Percentiles rank a stretch among this genome's conserved stretches.
These are phyloP conservation scores for Mortierella sp. DNA, from an alignment of 371 early-diverging fungal genomes.

Conservation along the genomic window DNA sequence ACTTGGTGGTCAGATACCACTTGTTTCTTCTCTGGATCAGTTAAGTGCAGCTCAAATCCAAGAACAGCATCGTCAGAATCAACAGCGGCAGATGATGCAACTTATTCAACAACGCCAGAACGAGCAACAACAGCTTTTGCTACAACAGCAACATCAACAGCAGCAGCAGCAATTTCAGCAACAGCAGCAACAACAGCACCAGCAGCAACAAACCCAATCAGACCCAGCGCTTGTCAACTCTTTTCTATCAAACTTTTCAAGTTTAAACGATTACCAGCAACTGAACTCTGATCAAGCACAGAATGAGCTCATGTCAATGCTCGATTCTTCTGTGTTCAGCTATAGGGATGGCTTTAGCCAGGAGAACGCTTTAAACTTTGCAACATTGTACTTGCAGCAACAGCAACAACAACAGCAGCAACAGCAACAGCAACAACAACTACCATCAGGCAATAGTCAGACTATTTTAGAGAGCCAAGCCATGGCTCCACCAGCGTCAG, in stretches of 20 bases:
- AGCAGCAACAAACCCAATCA: constrained; percentile 19
- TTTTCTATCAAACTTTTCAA: constrained; percentile 40
- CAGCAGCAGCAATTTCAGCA: constrained; percentile 28
- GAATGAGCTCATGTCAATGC: constrained; percentile 47
- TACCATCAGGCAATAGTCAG: not conserved
- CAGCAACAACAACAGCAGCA: constrained; percentile 46
- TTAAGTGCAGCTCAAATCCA: constrained; percentile 48
- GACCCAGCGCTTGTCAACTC: constrained; percentile 21
- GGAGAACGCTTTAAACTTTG: constrained; percentile 30
- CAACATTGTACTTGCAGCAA: constrained; percentile 30
- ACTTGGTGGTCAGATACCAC: not conserved
- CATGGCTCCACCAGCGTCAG: not conserved
- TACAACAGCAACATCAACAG: constrained; percentile 25
- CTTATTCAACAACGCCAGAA: constrained; percentile 31
- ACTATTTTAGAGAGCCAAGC: constrained; percentile 1
- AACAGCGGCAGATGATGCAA: constrained; percentile 31
- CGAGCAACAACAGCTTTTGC: constrained; percentile 28
- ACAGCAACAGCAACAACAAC: constrained; percentile 19
- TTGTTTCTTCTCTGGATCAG: constrained; percentile 33
- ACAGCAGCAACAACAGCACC: constrained; percentile 26
- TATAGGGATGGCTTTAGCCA: constrained; percentile 40
- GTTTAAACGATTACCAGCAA: constrained; percentile 45
- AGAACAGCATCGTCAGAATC: constrained; percentile 40
- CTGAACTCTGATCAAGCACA: constrained; percentile 50
- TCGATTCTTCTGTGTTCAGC: constrained; percentile 27